Evolutionary conservation across 2,329 filamentous ascomycete species (phyloP).

Genomic region (Colletotrichum spaethianum): DNA sequence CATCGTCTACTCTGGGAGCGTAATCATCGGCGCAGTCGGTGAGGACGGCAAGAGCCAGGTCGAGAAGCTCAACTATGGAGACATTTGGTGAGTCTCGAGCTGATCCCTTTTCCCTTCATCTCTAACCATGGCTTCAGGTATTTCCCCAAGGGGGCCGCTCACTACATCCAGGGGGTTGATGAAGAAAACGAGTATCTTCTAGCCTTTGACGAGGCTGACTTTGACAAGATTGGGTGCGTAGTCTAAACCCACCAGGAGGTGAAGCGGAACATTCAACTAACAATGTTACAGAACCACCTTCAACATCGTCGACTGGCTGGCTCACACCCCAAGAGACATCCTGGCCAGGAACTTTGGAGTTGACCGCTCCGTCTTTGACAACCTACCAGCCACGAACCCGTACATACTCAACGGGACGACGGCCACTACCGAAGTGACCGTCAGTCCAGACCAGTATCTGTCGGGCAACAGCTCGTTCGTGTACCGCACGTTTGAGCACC

Average conservation of each 20-base stretch:
- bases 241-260: not conserved
- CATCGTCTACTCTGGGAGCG: conserved; percentile 70
- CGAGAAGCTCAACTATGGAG: conserved; percentile 71
- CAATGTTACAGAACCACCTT: conserved; percentile 72
- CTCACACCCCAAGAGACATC: conserved; percentile 73
- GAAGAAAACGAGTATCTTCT: conserved; percentile 79
- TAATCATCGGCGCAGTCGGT: conserved; percentile 73
- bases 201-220: conserved; percentile 77
- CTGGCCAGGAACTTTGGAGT: conserved; percentile 80
- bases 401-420: conserved; percentile 74
- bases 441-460: conserved; percentile 52
- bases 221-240: conserved; percentile 71
- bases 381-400: conserved; percentile 69
- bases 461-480: conserved; percentile 73
- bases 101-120: not conserved
- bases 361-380: conserved; percentile 70
- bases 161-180: conserved; percentile 74
- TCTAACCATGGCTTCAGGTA: conserved; percentile 53
- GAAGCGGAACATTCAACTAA: not conserved
- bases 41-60: conserved; percentile 70
- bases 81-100: conserved; percentile 65
- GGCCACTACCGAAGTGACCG: conserved; percentile 61
- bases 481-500: conserved; percentile 70
- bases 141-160: conserved; percentile 75
- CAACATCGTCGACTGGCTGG: conserved; percentile 79